Evolutionary conservation across 2,329 filamentous ascomycete genomes (phyloP).

Genomic region (Annulohypoxylon truncatum): DNA sequence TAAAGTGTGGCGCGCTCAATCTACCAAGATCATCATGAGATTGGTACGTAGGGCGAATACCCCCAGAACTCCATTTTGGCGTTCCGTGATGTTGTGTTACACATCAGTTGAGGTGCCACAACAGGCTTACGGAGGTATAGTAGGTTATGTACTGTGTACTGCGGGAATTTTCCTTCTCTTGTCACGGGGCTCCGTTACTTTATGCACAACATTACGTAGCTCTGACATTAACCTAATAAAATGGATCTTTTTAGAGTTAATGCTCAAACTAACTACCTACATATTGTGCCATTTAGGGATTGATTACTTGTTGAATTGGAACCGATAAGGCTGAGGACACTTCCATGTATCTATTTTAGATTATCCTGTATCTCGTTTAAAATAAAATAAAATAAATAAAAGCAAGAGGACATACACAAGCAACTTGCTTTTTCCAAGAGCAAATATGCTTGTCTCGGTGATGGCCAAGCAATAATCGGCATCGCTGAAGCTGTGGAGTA

Average conservation of each 20-base stretch:
- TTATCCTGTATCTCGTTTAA: too few species aligned
- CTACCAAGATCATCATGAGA: background rate
- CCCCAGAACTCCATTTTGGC: background rate
- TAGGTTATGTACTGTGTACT: too few species aligned
- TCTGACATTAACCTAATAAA: too few species aligned
- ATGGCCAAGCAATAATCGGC: background rate
- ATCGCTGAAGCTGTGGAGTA: background rate
- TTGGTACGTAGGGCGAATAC: background rate
- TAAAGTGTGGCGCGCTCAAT: background rate
- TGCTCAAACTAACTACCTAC: background rate
- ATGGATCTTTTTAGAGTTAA: too few species aligned
- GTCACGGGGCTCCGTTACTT: background rate
- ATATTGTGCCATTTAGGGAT: background rate
- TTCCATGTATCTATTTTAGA: too few species aligned
- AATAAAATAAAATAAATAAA: too few species aligned
- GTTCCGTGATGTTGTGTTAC: background rate
- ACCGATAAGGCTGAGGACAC: background rate
- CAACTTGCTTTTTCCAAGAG: background rate
- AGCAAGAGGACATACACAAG: background rate
- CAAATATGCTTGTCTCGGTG: background rate
- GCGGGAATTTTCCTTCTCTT: background rate
- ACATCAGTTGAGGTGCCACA: background rate
- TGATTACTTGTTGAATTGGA: background rate
- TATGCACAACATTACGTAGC: background rate
- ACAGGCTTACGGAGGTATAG: background rate